A percentile compares a stretch with the other conserved stretches of the same genome.
phyloP scores from a whole-genome alignment of 768 basidiomycete species.

The Pleurotus citrinopileatus region DNA sequence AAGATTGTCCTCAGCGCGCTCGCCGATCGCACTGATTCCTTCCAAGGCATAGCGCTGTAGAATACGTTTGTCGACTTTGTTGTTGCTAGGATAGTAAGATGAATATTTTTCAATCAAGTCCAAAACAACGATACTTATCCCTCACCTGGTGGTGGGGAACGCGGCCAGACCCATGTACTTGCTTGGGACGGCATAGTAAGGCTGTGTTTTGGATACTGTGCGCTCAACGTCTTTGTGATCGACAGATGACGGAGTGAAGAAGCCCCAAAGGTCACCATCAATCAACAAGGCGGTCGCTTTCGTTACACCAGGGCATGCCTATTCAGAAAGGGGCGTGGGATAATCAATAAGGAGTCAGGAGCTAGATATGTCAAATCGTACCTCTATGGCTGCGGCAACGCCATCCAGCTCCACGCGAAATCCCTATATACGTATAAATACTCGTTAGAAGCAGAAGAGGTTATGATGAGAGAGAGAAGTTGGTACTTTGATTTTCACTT shows the following conservation, averaged over 20 bases:
- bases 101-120: too few species aligned
- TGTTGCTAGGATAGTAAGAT: conserved; percentile 33
- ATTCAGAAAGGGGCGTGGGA: not conserved
- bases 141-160: conserved; percentile 53
- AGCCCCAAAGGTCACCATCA: conserved; percentile 46
- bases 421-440: conserved; percentile 30
- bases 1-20: too few species aligned
- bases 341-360: not conserved
- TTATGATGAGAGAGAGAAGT: too few species aligned
- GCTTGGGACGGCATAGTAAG: conserved; percentile 48
- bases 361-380: conserved; percentile 18
- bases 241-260: conserved; percentile 36
- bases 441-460: too few species aligned
- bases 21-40: too few species aligned
- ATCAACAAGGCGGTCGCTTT: conserved; percentile 50
- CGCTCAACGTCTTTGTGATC: conserved; percentile 27
- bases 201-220: conserved; percentile 36
- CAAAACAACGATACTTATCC: not conserved
- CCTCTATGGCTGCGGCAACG: conserved; percentile 58
- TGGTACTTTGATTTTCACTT: conserved; percentile 56
- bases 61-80: conserved; percentile 49
- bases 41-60: conserved; percentile 25
- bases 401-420: conserved; percentile 66
- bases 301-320: conserved; percentile 41
- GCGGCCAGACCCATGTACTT: conserved; percentile 38